A percentile compares a stretch with the other conserved stretches of the same genome.
Conservation (phyloP, 768 basidiomycete species). For the Phanerodontia chrysosporium region DNA sequence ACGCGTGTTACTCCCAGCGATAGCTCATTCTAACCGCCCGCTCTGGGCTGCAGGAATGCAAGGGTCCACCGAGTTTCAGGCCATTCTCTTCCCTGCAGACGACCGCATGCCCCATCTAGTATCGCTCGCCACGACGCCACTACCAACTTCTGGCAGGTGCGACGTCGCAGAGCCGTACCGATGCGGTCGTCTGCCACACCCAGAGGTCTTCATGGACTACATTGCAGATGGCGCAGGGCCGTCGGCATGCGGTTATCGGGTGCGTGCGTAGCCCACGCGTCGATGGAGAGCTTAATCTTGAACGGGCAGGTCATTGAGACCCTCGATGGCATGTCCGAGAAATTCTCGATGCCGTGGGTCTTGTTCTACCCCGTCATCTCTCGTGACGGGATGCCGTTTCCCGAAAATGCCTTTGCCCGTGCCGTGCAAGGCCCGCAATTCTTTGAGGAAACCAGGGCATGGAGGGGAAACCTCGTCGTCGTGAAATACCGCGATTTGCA, state of each 20-base stretch:
- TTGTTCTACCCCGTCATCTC: slow-evolving; percentile 74
- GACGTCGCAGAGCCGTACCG: slow-evolving; percentile 28
- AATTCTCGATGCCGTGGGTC: slow-evolving; percentile 75
- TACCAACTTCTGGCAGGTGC: not conserved
- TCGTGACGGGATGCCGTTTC: slow-evolving; percentile 79
- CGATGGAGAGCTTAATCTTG: not conserved
- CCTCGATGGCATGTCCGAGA: slow-evolving; percentile 75
- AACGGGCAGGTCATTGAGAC: slow-evolving; percentile 57
- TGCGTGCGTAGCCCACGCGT: slow-evolving; percentile 25
- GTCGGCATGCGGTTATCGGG: slow-evolving; percentile 76
- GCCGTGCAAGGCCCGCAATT: slow-evolving; percentile 68
- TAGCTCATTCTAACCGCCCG: no score
- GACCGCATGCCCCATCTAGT: slow-evolving; percentile 75
- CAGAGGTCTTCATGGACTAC: slow-evolving; percentile 83
- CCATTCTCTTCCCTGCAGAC: slow-evolving; percentile 77
- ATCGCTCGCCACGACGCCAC: slow-evolving; percentile 68
- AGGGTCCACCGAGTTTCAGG: slow-evolving; percentile 55
- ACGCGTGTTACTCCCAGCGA: no score
- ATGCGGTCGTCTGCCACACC: slow-evolving; percentile 69
- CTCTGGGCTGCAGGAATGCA: no score
- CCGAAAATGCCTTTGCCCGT: slow-evolving; percentile 67
- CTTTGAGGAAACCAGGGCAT: slow-evolving; percentile 53
- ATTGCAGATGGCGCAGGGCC: slow-evolving; percentile 70
- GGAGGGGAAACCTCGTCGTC: slow-evolving; percentile 77
- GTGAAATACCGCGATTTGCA: slow-evolving; percentile 57